phyloP scores from a whole-genome alignment of 257 asterid genomes.

The Petrea volubilis region DNA sequence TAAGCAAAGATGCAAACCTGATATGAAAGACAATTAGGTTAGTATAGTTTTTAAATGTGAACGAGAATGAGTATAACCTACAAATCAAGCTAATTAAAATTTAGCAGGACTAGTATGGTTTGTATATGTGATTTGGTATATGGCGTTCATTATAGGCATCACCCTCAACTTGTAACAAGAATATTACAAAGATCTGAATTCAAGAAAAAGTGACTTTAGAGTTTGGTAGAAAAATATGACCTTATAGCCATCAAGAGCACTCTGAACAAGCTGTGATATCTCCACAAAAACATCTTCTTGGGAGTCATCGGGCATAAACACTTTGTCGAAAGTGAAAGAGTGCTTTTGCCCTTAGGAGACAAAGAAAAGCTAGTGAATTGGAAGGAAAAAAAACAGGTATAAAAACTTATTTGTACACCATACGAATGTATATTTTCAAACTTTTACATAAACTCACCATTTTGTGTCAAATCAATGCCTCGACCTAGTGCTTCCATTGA shows the following conservation, averaged over 20 bases:
- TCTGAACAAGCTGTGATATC: conserved; percentile 97
- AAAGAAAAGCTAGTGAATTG: conserved; percentile 13
- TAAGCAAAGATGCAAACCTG: conserved; percentile 98
- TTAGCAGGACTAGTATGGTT: not conserved
- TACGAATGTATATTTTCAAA: not conserved
- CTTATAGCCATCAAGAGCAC: conserved; percentile 99
- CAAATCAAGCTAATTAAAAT: not conserved
- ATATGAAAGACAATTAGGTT: conserved; percentile 15
- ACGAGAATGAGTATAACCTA: not conserved
- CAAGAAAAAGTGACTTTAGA: not conserved
- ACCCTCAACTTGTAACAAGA: conserved; percentile 19
- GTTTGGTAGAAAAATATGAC: conserved; percentile 35
- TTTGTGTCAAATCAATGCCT: conserved; percentile 76
- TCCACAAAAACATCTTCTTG: conserved; percentile 91
- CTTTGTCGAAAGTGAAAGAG: conserved; percentile 89
- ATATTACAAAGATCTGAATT: not conserved
- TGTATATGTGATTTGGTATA: not conserved
- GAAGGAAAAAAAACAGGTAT: not conserved
- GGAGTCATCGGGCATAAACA: conserved; percentile 75
- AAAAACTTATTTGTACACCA: not conserved
- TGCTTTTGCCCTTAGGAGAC: conserved; percentile 65
- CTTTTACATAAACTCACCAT: conserved; percentile 47
- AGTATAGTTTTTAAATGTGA: not conserved
- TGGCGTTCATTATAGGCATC: not conserved
- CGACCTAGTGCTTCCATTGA: conserved; percentile 70